Evolutionary conservation across 768 basidiomycete species (phyloP).

Genomic region (Tulasnella sp.): DNA sequence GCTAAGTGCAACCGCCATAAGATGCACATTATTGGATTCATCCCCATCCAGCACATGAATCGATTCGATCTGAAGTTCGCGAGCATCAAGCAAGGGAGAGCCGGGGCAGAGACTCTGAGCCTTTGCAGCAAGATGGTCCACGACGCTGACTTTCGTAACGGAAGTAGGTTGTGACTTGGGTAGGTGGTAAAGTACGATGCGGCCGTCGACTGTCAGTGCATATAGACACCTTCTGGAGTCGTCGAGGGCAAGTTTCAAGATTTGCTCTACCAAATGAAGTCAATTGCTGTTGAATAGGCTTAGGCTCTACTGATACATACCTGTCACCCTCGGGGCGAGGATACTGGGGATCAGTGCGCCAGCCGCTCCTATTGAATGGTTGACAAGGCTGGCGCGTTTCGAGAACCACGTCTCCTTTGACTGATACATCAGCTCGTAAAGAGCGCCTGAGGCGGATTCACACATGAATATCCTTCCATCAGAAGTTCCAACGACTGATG

Average conservation of each 20-base stretch:
- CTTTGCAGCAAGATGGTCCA: slow-evolving; percentile 59
- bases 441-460: slow-evolving; percentile 67
- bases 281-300: neutral
- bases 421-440: slow-evolving; percentile 89
- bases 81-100: slow-evolving; percentile 53
- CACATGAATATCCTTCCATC: slow-evolving; percentile 88
- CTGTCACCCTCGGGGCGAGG: slow-evolving; percentile 46
- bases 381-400: slow-evolving; percentile 70
- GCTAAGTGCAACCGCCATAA: slow-evolving; percentile 69
- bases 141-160: slow-evolving; percentile 56
- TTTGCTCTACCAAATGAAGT: slow-evolving; percentile 43
- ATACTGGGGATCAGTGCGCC: slow-evolving; percentile 71
- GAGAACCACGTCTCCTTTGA: slow-evolving; percentile 87
- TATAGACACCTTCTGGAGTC: slow-evolving; percentile 59
- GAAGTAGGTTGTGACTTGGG: slow-evolving; percentile 37
- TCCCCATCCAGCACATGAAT: slow-evolving; percentile 54
- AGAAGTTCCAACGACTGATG: slow-evolving; percentile 60
- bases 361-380: slow-evolving; percentile 70
- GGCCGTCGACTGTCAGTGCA: slow-evolving; percentile 51
- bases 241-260: slow-evolving; percentile 56
- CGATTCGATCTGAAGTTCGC: slow-evolving; percentile 54
- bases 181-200: slow-evolving; percentile 50
- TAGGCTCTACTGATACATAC: slow-evolving; percentile 31
- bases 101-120: slow-evolving; percentile 75
- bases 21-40: slow-evolving; percentile 58